Base-by-base conservation (phyloP, 192 early-diverging fungal genomes). In the Gryganskiella cystojenkinii region DNA sequence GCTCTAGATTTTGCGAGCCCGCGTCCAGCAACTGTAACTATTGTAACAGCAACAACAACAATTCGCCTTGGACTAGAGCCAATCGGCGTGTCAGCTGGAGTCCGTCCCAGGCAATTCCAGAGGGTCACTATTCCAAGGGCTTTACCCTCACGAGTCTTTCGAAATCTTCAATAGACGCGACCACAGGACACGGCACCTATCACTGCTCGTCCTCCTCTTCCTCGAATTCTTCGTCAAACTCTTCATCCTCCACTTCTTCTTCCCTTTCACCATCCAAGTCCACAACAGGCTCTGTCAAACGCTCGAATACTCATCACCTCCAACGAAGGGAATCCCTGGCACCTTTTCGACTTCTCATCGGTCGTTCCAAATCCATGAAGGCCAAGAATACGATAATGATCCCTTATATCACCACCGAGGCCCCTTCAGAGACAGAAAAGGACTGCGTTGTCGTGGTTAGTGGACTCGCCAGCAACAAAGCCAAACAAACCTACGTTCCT, bases 111-210 rank as follows among this genome's bases (percentile, higher is more conserved):
- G 61, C 74, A 9, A 78, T 78, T 22, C 74, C 74, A 0, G 74
- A 60, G 20, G 66, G 74, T 25, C 44, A 78, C 47, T 78, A 78
- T 25, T 69, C 74, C 20, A 78, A 78, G 46, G 74, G 74, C n/a
- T 78, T 78, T 40, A 78, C 74, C 19, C 74, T 78, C 30, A 78
- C 74, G 3, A 43, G 59, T 22, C 57, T 59, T n/a, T 61, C 56
- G 33, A 78, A 54, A 34, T 27, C 28, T 28, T 20, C n/a, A n/a
- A n/a, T n/a, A 13, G 64, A 67, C 28, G 50, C 40, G 33, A 49
- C 37, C 24, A 40, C 63, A 40, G 8, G 19, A 17, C 20, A 24
- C 57, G 0, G 11, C 30, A 1, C 35, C 43, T 0, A 35, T 59
- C 9, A 50, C 69, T 4, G 24, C 34, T 56, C 53, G n/a, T 62